Evolutionary conservation across 2,329 filamentous ascomycete species (phyloP).

Genomic region (Aspergillus awamori): DNA sequence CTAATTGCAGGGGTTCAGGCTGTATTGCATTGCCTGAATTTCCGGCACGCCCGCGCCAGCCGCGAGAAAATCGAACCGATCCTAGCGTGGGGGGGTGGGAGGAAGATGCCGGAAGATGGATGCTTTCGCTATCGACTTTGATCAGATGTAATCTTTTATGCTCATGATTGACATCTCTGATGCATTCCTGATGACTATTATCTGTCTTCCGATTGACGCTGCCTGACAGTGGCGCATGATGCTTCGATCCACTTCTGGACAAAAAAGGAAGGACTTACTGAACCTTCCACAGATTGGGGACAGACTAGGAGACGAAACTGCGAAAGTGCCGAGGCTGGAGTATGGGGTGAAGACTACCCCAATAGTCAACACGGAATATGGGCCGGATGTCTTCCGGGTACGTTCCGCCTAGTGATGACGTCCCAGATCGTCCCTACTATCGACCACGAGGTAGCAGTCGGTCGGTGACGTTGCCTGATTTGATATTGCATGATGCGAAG

Average conservation of each 20-base stretch:
- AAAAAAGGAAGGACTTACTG: background rate
- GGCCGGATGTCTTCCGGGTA: background rate
- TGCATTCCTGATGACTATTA: background rate
- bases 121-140: background rate
- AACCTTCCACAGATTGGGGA: background rate
- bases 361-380: background rate
- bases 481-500: constrained; percentile 1
- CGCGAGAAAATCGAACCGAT: constrained; percentile 14
- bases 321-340: background rate
- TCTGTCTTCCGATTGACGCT: background rate
- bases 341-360: background rate
- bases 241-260: background rate
- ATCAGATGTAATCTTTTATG: background rate
- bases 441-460: background rate
- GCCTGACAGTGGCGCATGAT: constrained; percentile 1
- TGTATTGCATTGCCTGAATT: constrained; percentile 1
- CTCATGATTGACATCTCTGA: background rate
- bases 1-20: background rate
- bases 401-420: background rate
- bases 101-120: background rate
- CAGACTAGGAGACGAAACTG: too few relatives aligned
- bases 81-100: background rate
- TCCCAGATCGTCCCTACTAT: background rate
- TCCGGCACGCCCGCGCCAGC: constrained; percentile 19
- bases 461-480: background rate